A percentile compares a stretch with the other conserved stretches of the same genome.
Conservation (phyloP, 2,329 filamentous ascomycete species). For the Nemania sp. region DNA sequence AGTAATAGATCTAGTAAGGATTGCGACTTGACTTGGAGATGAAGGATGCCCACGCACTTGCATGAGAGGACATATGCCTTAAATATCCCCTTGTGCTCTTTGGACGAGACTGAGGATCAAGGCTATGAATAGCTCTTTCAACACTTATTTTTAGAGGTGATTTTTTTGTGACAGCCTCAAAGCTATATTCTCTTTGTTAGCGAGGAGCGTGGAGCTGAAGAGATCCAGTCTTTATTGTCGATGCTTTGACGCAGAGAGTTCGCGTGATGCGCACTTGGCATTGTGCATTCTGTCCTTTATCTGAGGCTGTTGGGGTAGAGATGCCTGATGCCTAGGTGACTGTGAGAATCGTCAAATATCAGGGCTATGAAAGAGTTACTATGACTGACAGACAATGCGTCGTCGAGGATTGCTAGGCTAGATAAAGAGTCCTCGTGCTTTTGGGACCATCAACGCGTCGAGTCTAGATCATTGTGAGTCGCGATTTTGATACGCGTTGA, state of each 20-base stretch:
- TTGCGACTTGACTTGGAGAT: neutral
- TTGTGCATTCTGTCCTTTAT: neutral
- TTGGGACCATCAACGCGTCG: neutral
- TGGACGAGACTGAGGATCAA: neutral
- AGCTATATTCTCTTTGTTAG: neutral
- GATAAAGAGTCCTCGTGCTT: too few relatives aligned
- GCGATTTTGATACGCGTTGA: neutral
- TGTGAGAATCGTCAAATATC: too few relatives aligned
- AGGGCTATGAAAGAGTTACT: too few relatives aligned
- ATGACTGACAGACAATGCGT: too few relatives aligned
- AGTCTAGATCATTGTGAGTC: neutral
- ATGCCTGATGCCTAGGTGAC: too few relatives aligned
- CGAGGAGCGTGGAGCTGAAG: neutral
- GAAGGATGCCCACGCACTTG: neutral
- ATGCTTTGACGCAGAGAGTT: neutral
- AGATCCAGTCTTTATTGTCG: neutral
- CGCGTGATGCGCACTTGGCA: neutral
- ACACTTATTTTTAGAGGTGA: neutral
- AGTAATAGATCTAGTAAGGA: neutral
- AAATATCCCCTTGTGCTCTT: neutral
- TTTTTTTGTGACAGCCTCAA: neutral
- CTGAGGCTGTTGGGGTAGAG: neutral
- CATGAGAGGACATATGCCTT: neutral
- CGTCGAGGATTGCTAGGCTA: too few relatives aligned
- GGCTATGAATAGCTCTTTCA: neutral